Evolutionary conservation across 331 rosid species (phyloP), one percentile per base, ranked within the genome.

Genomic region (Arachis monticola): DNA sequence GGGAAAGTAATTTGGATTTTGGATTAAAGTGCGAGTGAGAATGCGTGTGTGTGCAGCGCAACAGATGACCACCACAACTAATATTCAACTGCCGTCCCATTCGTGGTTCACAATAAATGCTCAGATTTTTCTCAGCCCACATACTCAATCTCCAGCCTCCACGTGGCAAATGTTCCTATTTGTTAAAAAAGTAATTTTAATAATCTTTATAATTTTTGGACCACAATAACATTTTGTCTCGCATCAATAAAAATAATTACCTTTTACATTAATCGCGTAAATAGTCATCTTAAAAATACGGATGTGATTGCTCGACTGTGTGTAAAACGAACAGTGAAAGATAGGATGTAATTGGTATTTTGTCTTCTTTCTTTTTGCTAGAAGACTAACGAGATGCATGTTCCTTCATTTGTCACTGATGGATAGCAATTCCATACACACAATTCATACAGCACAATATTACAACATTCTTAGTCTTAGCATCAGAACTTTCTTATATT

Each of bases 1-100:
- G 75, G 9, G 48, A 8, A 84, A 55, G 45, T 40, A 77, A 40
- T 56, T 81, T 70, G 71, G 74, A 44, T 81, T 38, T 53, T 8
- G 8, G 59, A 53, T n/a, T 22, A 53, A 13, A 27, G 17, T 53
- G 59, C 6, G 2, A 9, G 56, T 11, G n/a, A 8, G 5, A 50
- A 51, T 51, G 57, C 14, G 14, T 2, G 59, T 6, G 8, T n/a
- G 59, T 53, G 59, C 4, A 48, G 53, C 4, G 53, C n/a, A 46
- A 46, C 10, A 6, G 51, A 8, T 48, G 4, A 14, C 17, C 57
- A 11, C 57, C 57, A 53, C 59, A n/a, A 53, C 59, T 35, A 53
- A 53, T 14, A 22, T 14, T 13, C 8, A 5, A 6, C 31, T 13
- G 59, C 59, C 59, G 27, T 14, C 8, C 3, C 59, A 53, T 8